Conservation (phyloP, 1,284 basidiomycete species). For the Sparassis latifolia region DNA sequence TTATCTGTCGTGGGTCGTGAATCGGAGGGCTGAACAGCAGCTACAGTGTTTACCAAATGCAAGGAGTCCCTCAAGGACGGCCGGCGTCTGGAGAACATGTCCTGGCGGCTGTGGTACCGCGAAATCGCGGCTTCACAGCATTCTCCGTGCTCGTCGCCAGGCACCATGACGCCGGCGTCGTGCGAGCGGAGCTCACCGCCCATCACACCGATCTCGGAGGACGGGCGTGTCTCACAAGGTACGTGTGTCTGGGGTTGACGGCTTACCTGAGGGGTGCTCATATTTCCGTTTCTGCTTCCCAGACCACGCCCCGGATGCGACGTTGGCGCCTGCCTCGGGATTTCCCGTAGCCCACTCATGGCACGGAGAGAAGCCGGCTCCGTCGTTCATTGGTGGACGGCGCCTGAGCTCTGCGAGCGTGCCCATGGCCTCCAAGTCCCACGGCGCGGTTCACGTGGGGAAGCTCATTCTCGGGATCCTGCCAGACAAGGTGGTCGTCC, state of each 20-base stretch:
- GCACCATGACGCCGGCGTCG: conserved; percentile 23
- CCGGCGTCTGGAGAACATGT: conserved; percentile 75
- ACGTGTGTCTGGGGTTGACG: conserved; percentile 7
- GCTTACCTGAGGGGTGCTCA: background rate
- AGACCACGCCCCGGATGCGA: background rate
- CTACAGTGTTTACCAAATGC: conserved; percentile 77
- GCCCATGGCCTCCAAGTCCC: conserved; percentile 22
- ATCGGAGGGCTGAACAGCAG: conserved; percentile 5
- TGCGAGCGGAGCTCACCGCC: conserved; percentile 21
- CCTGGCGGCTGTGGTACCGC: conserved; percentile 81
- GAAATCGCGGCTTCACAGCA: conserved; percentile 39
- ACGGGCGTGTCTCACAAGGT: conserved; percentile 12
- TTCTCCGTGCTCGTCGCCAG: conserved; percentile 26
- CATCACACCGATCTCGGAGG: conserved; percentile 29
- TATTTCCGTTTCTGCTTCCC: background rate
- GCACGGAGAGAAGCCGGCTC: conserved; percentile 19
- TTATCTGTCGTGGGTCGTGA: conserved; percentile 7
- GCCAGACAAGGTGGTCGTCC: conserved; percentile 29
- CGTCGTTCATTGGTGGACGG: conserved; percentile 17
- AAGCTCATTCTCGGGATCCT: conserved; percentile 54
- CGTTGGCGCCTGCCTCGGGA: background rate
- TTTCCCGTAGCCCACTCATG: conserved; percentile 20
- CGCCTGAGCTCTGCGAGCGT: conserved; percentile 23
- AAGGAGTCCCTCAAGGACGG: conserved; percentile 75
- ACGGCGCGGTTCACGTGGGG: conserved; percentile 31